These are phyloP conservation scores for Pichia sp. DNA, from an alignment of 1,139 yeast species.

Conservation along the genomic window DNA sequence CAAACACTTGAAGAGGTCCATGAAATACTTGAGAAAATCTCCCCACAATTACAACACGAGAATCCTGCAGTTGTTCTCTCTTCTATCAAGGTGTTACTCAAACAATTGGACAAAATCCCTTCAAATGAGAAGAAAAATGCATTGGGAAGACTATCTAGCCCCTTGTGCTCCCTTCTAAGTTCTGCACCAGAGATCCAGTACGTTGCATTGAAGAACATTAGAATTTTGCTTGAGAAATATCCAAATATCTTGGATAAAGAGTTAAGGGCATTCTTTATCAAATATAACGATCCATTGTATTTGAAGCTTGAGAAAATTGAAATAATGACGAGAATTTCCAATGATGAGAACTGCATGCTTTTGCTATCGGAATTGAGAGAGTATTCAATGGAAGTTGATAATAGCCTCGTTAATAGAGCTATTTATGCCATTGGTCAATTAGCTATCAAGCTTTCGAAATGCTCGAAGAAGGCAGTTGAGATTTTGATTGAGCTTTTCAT, in stretches of 20 bases:
- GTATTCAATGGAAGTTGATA: slow-evolving; percentile 90
- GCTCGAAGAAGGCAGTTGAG: slow-evolving; percentile 66
- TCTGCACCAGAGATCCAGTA: slow-evolving; percentile 93
- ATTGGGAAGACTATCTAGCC: slow-evolving; percentile 78
- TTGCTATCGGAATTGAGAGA: slow-evolving; percentile 83
- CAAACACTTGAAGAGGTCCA: slow-evolving; percentile 57
- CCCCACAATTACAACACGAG: slow-evolving; percentile 96
- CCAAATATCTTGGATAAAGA: slow-evolving; percentile 76
- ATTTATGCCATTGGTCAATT: slow-evolving; percentile 82
- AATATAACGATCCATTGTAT: slow-evolving; percentile 91
- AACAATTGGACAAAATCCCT: slow-evolving; percentile 54
- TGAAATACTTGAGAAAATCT: slow-evolving; percentile 82
- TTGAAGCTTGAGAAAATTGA: slow-evolving; percentile 90
- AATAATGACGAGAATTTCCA: slow-evolving; percentile 79
- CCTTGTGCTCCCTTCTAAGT: slow-evolving; percentile 81
- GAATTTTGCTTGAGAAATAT: slow-evolving; percentile 83
- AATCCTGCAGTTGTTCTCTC: slow-evolving; percentile 93
- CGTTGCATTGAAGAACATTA: slow-evolving; percentile 86
- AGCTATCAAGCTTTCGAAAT: slow-evolving; percentile 68
- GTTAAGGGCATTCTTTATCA: slow-evolving; percentile 84
- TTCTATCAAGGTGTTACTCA: slow-evolving; percentile 74
- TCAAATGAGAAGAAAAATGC: slow-evolving; percentile 38
- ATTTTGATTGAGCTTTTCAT: slow-evolving; percentile 68
- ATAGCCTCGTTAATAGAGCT: slow-evolving; percentile 77
- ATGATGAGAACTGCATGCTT: slow-evolving; percentile 58